Evolutionary conservation across 2,329 filamentous ascomycete genomes (phyloP).

Genomic region (Ophiostoma himal-ulmi): DNA sequence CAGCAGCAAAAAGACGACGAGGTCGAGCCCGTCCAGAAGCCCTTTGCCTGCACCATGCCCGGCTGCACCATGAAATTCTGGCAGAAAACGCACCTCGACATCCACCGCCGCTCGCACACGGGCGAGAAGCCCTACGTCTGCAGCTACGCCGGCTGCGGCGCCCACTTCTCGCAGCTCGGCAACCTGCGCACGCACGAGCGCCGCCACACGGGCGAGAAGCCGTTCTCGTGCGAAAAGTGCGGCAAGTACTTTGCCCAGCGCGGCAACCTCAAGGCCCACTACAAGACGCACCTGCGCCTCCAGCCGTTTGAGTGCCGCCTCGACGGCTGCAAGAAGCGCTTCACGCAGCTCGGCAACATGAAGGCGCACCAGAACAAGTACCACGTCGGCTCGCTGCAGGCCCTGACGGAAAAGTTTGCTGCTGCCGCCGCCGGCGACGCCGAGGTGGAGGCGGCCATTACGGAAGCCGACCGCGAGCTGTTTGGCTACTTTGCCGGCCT

Average conservation of each 20-base stretch:
- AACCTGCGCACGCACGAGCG: conserved; percentile 90
- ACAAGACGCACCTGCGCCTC: conserved; percentile 68
- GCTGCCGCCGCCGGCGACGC: conserved; percentile 54
- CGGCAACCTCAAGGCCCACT: conserved; percentile 78
- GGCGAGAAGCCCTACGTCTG: conserved; percentile 81
- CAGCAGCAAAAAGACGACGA: conserved; percentile 10
- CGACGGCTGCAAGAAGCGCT: conserved; percentile 78
- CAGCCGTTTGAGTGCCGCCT: conserved; percentile 79
- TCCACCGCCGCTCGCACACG: conserved; percentile 81
- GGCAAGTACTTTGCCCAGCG: conserved; percentile 78
- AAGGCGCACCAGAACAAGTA: conserved; percentile 97
- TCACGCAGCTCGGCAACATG: conserved; percentile 85
- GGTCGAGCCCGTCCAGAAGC: conserved; percentile 23
- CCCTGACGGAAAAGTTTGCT: conserved; percentile 66
- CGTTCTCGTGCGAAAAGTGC: conserved; percentile 73
- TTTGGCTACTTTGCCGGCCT: conserved; percentile 75
- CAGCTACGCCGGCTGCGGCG: conserved; percentile 49
- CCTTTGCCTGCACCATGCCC: conserved; percentile 57
- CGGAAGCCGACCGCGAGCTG: conserved; percentile 58
- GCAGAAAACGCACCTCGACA: conserved; percentile 89
- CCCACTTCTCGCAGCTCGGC: conserved; percentile 80
- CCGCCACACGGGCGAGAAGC: conserved; percentile 80
- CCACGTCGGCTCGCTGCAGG: conserved; percentile 66
- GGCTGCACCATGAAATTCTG: conserved; percentile 77
- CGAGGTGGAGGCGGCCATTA: conserved; percentile 46